These are phyloP conservation scores for Hypomyces rosellus DNA, from an alignment of 2,329 filamentous ascomycete species.

Conservation along the genomic window DNA sequence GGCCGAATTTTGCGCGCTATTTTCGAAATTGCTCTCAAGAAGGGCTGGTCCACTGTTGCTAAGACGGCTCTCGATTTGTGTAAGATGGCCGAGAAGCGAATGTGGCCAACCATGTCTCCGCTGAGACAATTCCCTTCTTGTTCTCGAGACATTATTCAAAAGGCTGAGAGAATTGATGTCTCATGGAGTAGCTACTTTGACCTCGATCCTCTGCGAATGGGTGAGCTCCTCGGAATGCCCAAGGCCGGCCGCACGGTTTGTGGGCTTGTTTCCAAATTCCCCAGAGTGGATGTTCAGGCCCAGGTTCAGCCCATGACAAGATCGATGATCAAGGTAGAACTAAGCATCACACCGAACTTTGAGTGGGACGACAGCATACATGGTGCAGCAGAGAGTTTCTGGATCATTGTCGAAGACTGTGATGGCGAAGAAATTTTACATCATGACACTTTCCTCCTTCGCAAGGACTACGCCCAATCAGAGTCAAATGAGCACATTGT, in stretches of 20 bases:
- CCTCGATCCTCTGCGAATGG: slow-evolving; percentile 92
- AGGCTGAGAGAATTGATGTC: slow-evolving; percentile 91
- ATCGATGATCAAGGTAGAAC: slow-evolving; percentile 83
- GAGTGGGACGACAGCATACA: slow-evolving; percentile 91
- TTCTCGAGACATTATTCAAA: slow-evolving; percentile 78
- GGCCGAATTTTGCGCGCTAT: slow-evolving; percentile 92
- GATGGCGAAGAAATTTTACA: slow-evolving; percentile 94
- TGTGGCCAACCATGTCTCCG: slow-evolving; percentile 99
- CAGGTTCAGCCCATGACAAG: slow-evolving; percentile 92
- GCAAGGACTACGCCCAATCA: slow-evolving; percentile 77
- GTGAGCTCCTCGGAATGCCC: slow-evolving; percentile 84
- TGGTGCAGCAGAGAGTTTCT: slow-evolving; percentile 84
- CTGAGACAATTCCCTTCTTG: slow-evolving; percentile 83
- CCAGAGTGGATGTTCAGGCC: slow-evolving; percentile 84
- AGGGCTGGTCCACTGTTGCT: slow-evolving; percentile 89
- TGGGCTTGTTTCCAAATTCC: slow-evolving; percentile 83
- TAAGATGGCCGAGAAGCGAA: slow-evolving; percentile 98
- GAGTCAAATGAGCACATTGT: slow-evolving; percentile 92
- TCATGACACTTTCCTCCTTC: slow-evolving; percentile 88
- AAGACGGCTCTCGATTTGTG: slow-evolving; percentile 90
- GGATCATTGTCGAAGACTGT: slow-evolving; percentile 95
- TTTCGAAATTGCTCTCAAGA: slow-evolving; percentile 95
- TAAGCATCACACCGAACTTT: slow-evolving; percentile 90
- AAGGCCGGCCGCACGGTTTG: slow-evolving; percentile 84
- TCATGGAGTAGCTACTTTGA: slow-evolving; percentile 93